Conservation (phyloP, 208 protist genomes). For the Trypanosoma avium region DNA sequence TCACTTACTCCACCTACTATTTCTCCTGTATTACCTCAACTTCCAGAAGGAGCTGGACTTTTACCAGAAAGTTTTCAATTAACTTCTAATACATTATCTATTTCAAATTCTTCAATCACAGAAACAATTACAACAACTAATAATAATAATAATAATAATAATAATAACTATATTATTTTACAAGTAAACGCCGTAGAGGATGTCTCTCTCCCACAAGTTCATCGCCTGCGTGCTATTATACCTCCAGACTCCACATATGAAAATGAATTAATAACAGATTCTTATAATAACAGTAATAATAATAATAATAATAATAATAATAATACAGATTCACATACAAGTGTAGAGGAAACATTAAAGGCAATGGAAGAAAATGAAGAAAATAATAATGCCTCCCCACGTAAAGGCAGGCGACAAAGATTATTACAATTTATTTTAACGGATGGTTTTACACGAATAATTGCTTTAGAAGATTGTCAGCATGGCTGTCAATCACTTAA, state of each 20-base stretch:
- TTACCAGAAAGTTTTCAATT: constrained; percentile 25
- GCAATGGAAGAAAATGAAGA: constrained; percentile 36
- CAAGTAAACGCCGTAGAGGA: constrained; percentile 67
- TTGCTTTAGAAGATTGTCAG: constrained; percentile 51
- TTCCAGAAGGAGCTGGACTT: constrained; percentile 19
- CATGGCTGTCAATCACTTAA: constrained; percentile 22
- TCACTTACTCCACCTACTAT: constrained; percentile 13
- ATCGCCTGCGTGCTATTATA: constrained; percentile 44
- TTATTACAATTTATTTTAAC: constrained; percentile 51
- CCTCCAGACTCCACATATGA: constrained; percentile 2
- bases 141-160: neutral
- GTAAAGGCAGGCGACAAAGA: constrained; percentile 35
- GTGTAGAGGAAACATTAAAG: constrained; percentile 31
- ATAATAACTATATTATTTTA: constrained; percentile 26
- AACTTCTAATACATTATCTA: neutral
- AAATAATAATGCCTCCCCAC: constrained; percentile 29
- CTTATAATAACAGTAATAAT: too few relatives aligned
- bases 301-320: constrained; percentile 11
- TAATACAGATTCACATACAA: constrained; percentile 4
- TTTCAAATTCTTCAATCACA: neutral
- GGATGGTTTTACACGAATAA: constrained; percentile 66
- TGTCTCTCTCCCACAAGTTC: constrained; percentile 49
- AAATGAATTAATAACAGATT: too few relatives aligned
- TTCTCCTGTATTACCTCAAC: constrained; percentile 9
- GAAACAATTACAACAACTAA: neutral